Evolutionary conservation across 164 flowering plant species (phyloP).

Genomic region (Cinnamomum chago): DNA sequence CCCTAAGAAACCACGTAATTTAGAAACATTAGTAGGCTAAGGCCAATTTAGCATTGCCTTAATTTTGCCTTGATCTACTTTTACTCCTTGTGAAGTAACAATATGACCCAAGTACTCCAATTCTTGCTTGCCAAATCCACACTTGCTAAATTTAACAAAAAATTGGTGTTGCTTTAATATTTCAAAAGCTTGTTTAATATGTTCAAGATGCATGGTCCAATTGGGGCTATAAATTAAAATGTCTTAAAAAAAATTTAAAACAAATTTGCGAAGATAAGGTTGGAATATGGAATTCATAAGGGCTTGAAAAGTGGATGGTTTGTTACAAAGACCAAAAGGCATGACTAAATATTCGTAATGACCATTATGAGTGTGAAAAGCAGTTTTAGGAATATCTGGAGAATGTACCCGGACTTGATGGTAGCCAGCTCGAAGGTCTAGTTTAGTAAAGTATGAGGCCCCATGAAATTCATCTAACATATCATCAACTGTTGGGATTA

Average conservation of each 20-base stretch:
- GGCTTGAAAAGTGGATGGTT: too few species aligned
- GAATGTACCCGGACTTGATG: background rate
- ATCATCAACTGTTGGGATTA: constrained; percentile 2
- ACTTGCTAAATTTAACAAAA: background rate
- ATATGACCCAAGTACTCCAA: background rate
- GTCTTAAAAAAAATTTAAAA: too few species aligned
- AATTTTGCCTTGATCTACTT: background rate
- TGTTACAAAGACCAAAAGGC: too few species aligned
- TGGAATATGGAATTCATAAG: too few species aligned
- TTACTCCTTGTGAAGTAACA: background rate
- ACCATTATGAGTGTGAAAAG: too few species aligned
- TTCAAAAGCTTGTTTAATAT: too few species aligned
- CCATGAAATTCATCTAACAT: constrained; percentile 6
- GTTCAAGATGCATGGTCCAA: too few species aligned
- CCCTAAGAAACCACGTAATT: background rate
- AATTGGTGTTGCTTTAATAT: background rate
- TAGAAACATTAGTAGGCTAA: background rate
- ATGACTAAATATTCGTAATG: too few species aligned
- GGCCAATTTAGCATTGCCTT: background rate
- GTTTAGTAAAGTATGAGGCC: background rate
- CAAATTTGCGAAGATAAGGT: too few species aligned
- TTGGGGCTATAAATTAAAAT: too few species aligned
- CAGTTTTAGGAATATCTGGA: background rate
- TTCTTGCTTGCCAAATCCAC: background rate
- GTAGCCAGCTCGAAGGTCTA: background rate